Evolutionary conservation across 495 filamentous ascomycete genomes (phyloP).

Genomic region (Extremus antarcticus): DNA sequence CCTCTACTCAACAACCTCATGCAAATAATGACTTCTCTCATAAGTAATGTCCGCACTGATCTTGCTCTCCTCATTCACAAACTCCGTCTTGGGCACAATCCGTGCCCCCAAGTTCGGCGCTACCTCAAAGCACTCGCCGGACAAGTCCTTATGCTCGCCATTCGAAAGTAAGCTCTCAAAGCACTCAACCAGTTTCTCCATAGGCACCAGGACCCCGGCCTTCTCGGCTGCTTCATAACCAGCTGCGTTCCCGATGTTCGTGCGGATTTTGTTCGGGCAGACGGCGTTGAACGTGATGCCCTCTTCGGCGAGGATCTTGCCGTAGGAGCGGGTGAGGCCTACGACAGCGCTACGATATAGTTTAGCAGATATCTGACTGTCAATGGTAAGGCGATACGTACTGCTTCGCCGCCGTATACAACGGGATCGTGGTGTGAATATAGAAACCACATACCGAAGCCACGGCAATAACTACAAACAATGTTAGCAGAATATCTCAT

Average conservation of each 20-base stretch:
- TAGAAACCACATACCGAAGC: slow-evolving; percentile 13
- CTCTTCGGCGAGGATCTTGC: slow-evolving; percentile 8
- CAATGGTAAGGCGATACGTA: no score
- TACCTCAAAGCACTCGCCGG: slow-evolving; percentile 10
- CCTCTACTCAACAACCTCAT: background rate
- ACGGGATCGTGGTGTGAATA: background rate
- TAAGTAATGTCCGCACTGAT: background rate
- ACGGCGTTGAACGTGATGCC: slow-evolving; percentile 11
- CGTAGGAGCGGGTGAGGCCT: slow-evolving; percentile 11
- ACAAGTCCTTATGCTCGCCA: slow-evolving; percentile 1
- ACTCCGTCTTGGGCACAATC: background rate
- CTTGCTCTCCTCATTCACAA: slow-evolving; percentile 1
- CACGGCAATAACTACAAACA: slow-evolving; percentile 1
- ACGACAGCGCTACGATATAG: slow-evolving; percentile 1
- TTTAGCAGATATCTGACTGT: no score
- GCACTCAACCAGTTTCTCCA: slow-evolving; percentile 5
- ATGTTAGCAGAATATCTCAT: no score
- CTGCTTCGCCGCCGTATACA: slow-evolving; percentile 14
- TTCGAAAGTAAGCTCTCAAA: slow-evolving; percentile 2
- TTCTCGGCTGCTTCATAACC: slow-evolving; percentile 4
- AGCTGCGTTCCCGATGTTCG: slow-evolving; percentile 5
- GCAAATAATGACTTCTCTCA: slow-evolving; percentile 1
- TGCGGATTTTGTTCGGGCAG: slow-evolving; percentile 9
- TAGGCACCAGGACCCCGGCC: slow-evolving; percentile 3
- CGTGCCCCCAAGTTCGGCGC: slow-evolving; percentile 1